These are phyloP conservation scores for Tarenaya hassleriana DNA, from an alignment of 345 rosid genomes.

Conservation along the genomic window DNA sequence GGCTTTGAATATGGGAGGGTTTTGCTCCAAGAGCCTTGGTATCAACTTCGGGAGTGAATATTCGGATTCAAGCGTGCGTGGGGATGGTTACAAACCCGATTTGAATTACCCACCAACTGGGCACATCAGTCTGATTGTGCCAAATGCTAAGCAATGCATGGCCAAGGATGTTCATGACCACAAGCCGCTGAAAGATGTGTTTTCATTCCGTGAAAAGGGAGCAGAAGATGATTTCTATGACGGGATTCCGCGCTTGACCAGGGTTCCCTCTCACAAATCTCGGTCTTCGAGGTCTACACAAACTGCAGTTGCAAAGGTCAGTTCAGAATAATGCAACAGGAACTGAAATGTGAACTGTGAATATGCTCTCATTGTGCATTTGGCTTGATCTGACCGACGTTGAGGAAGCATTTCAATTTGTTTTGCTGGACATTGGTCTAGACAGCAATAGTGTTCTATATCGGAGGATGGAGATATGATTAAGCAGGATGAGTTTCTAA, in stretches of 20 bases:
- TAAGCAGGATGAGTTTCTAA: not conserved
- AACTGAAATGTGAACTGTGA: not conserved
- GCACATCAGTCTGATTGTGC: constrained; percentile 19
- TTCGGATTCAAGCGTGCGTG: constrained; percentile 32
- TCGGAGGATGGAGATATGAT: too few species aligned
- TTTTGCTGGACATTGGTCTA: too few species aligned
- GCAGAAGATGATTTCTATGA: constrained; percentile 48
- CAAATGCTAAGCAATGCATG: constrained; percentile 25
- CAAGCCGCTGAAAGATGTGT: constrained; percentile 30
- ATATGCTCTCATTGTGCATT: not conserved
- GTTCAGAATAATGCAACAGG: too few species aligned
- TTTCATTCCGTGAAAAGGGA: constrained; percentile 24
- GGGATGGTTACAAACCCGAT: constrained; percentile 31
- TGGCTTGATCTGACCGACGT: too few species aligned
- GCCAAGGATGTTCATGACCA: constrained; percentile 28
- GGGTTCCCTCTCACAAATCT: constrained; percentile 32
- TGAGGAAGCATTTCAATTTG: too few species aligned
- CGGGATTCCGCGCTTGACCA: constrained; percentile 53
- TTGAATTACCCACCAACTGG: constrained; percentile 18
- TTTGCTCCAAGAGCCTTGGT: constrained; percentile 39
- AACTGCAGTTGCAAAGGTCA: constrained; percentile 55
- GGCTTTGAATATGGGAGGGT: constrained; percentile 39
- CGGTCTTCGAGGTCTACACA: constrained; percentile 47
- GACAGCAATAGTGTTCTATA: too few species aligned
- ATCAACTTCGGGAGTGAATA: constrained; percentile 29